Conservation (phyloP, 1,139 yeast species). For the Hanseniaspora gamundiae region DNA sequence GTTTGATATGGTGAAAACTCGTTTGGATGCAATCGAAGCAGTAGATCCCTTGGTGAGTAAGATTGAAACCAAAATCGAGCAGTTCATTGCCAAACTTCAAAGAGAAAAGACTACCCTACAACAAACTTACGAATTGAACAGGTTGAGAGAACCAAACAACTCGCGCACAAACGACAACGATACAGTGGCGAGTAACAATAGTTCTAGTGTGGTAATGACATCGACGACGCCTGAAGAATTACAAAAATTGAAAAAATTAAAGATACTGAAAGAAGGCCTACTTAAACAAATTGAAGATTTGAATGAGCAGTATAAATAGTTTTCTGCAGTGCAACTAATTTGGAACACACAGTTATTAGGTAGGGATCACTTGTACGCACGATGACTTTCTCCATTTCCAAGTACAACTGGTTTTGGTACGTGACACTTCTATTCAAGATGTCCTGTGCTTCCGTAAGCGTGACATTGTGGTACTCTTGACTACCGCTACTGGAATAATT, state of each 20-base stretch:
- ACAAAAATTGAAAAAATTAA: constrained; percentile 26
- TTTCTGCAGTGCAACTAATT: constrained; percentile 27
- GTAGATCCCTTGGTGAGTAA: constrained; percentile 28
- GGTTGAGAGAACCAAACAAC: constrained; percentile 17
- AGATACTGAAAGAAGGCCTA: constrained; percentile 27
- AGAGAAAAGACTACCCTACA: constrained; percentile 23
- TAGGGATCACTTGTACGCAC: constrained; percentile 36
- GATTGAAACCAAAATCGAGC: constrained; percentile 26
- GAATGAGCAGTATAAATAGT: constrained; percentile 23
- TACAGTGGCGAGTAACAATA: constrained; percentile 5
- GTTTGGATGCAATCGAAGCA: constrained; percentile 24
- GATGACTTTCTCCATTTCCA: constrained; percentile 30
- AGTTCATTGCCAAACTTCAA: constrained; percentile 26
- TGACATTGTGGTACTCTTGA: constrained; percentile 14
- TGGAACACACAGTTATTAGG: constrained; percentile 31
- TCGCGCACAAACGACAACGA: constrained; percentile 10
- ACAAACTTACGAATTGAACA: constrained; percentile 26
- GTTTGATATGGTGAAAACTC: constrained; percentile 27
- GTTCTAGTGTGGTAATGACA: constrained; percentile 20
- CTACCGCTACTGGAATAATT: constrained; percentile 11
- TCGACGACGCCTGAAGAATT: constrained; percentile 27
- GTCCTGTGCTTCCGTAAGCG: constrained; percentile 24
- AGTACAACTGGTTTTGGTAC: constrained; percentile 28
- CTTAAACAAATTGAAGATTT: constrained; percentile 22
- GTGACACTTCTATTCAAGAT: constrained; percentile 28